Percentiles rank a stretch among this genome's conserved stretches.
phyloP scores from a whole-genome alignment of 441 rosid species.

The Viola pubescens region DNA sequence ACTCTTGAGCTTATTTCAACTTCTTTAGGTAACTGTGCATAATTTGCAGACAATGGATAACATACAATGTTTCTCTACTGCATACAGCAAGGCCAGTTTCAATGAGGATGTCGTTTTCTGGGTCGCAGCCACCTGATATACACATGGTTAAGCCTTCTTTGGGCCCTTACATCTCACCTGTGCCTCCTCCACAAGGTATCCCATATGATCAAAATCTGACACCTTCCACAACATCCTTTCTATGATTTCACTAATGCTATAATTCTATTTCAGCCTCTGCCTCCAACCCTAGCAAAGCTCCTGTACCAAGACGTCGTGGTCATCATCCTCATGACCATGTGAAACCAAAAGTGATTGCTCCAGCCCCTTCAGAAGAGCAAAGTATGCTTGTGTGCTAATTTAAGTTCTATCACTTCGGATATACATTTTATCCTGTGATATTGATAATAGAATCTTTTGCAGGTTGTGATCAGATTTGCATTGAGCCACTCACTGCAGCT shows the following conservation, averaged over 20 bases:
- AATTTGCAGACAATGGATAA: slow-evolving; percentile 13
- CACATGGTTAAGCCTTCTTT: slow-evolving; percentile 30
- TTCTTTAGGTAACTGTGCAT: slow-evolving; percentile 9
- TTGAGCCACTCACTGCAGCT: slow-evolving; percentile 78
- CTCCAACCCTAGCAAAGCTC: slow-evolving; percentile 34
- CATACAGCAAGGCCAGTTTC: slow-evolving; percentile 50
- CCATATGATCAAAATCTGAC: slow-evolving; percentile 1
- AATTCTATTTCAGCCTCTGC: slow-evolving; percentile 29
- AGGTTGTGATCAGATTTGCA: slow-evolving; percentile 88
- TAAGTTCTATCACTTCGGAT: neutral
- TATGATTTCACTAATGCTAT: slow-evolving; percentile 10
- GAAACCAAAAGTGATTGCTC: slow-evolving; percentile 48
- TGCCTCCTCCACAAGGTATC: slow-evolving; percentile 49
- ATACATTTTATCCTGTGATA: slow-evolving; percentile 9
- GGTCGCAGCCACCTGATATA: slow-evolving; percentile 24
- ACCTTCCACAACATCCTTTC: slow-evolving; percentile 7
- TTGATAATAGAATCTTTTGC: slow-evolving; percentile 29
- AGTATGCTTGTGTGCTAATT: slow-evolving; percentile 31
- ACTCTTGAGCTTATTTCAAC: neutral
- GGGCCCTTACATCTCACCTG: slow-evolving; percentile 33
- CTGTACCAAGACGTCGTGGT: slow-evolving; percentile 33
- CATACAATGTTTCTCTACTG: slow-evolving; percentile 20
- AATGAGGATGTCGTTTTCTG: slow-evolving; percentile 32
- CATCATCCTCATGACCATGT: slow-evolving; percentile 46
- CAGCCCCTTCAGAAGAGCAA: slow-evolving; percentile 55